Evolutionary conservation across 176 grass and related monocot genomes (phyloP).

Genomic region (Carex cristatella): DNA sequence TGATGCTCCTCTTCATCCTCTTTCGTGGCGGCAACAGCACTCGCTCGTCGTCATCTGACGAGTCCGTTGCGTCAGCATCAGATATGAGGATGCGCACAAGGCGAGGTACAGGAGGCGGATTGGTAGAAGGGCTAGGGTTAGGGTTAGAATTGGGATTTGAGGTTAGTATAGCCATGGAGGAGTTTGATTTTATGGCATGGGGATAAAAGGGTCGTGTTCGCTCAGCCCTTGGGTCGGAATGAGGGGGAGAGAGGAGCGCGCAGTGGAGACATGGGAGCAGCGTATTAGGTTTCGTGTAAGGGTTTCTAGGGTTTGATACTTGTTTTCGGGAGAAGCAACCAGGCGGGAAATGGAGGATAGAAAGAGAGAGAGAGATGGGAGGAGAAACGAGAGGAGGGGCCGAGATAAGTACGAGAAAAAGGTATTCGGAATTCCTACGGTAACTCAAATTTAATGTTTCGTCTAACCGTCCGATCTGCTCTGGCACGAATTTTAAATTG

Average conservation of each 20-base stretch:
- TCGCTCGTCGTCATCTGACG: slow-evolving; percentile 33
- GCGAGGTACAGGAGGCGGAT: neutral
- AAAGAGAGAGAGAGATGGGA: neutral
- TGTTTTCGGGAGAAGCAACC: neutral
- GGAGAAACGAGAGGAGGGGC: too few relatives aligned
- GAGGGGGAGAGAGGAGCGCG: neutral
- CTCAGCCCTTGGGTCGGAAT: neutral
- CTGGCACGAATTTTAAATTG: too few relatives aligned
- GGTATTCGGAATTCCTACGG: too few relatives aligned
- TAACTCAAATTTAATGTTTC: too few relatives aligned
- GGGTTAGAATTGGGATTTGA: neutral
- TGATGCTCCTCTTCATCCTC: slow-evolving; percentile 16
- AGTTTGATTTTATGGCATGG: neutral
- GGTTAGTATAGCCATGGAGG: neutral
- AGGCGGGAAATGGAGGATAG: slow-evolving; percentile 3
- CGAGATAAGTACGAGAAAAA: neutral
- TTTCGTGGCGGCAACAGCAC: neutral
- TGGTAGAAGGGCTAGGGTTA: neutral
- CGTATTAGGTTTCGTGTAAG: neutral
- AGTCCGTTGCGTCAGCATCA: slow-evolving; percentile 70
- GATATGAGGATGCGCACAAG: slow-evolving; percentile 41
- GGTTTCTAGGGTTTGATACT: neutral
- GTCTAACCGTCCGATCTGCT: too few relatives aligned
- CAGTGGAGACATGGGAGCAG: slow-evolving; percentile 19
- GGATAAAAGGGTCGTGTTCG: neutral